Base-by-base conservation (phyloP, 768 basidiomycete genomes). In the Collybia mongolica region DNA sequence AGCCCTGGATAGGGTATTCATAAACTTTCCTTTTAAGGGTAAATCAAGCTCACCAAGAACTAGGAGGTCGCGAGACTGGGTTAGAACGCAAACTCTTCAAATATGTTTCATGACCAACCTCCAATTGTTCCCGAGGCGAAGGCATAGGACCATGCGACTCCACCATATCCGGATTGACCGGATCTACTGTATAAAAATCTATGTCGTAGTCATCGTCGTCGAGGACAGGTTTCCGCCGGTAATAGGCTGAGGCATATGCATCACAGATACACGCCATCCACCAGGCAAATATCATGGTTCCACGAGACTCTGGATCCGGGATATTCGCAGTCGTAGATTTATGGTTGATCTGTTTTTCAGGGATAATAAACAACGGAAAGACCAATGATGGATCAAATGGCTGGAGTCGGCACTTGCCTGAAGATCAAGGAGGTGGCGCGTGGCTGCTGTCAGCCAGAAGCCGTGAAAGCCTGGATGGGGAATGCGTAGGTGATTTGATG, bases 151-250 rank as follows among this genome's bases (percentile, higher is more conserved):
- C 60, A 50, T 69, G 69, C 18, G 68, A 60, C 41, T 81, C 80
- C n/a, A 67, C 53, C 29, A 72, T 68, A 39, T 83, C 83, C 43
- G 74, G 62, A 23, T 63, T 64, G 23, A 79, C 71, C 51, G 84
- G 84, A 55, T 88, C 88, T 29, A 77, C 84, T 4, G 84, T 88
- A 65, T 90, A 91, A 59, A 92, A 91, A 66, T 91, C 90, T 55
- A 93, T 87, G 62, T 93, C 88, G 62, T 92, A 93, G 69, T 93
- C 90, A 53, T 90, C 86, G 57, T 93, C 91, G 63, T 91, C 89
- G 72, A 94, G 72, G 58, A 87, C 76, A 6, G 92, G 91, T 68
- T 93, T 92, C 54, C 86, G 78, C 53, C 91, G 82, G 70, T 93
- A 91, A 67, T 92, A 93, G 26, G 84, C 83, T 24, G 90, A 81